A percentile compares a stretch with the other conserved stretches of the same genome.
Conservation (phyloP, 208 protist genomes). For the Trichomonas gallinae region DNA sequence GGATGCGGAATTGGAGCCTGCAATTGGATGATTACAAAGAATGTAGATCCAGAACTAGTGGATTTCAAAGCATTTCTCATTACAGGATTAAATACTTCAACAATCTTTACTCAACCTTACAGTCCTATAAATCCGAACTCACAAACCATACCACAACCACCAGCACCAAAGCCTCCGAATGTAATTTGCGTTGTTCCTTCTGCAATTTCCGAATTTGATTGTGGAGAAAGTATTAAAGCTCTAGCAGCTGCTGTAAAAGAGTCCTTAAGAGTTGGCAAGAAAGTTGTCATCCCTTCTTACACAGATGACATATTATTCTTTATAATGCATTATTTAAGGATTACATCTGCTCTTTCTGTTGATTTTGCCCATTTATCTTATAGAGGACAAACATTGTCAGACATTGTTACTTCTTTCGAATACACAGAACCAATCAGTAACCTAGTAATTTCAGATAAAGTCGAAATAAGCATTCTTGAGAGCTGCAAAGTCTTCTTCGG, state of each 20-base stretch:
- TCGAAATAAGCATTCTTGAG: background rate
- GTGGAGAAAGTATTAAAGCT: background rate
- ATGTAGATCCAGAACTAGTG: background rate
- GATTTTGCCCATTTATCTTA: background rate
- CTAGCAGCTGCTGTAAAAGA: background rate
- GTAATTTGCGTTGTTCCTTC: background rate
- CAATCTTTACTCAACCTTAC: background rate
- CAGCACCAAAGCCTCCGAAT: background rate
- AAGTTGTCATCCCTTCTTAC: background rate
- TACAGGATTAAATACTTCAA: background rate
- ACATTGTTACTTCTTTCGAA: background rate
- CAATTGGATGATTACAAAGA: conserved; percentile 6
- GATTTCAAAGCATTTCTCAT: background rate
- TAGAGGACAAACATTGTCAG: background rate
- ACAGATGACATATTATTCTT: background rate
- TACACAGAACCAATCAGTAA: background rate
- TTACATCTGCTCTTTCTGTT: background rate
- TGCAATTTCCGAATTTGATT: background rate
- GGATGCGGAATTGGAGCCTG: background rate
- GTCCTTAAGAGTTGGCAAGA: background rate
- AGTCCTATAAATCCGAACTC: background rate
- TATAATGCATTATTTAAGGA: background rate
- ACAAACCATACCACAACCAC: background rate
- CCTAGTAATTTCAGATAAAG: background rate
- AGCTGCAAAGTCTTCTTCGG: background rate